Percentiles rank a stretch among this genome's conserved stretches.
These are phyloP conservation scores for Lodderomyces oxycetoniae DNA, from an alignment of 1,139 yeast species.

Conservation along the genomic window DNA sequence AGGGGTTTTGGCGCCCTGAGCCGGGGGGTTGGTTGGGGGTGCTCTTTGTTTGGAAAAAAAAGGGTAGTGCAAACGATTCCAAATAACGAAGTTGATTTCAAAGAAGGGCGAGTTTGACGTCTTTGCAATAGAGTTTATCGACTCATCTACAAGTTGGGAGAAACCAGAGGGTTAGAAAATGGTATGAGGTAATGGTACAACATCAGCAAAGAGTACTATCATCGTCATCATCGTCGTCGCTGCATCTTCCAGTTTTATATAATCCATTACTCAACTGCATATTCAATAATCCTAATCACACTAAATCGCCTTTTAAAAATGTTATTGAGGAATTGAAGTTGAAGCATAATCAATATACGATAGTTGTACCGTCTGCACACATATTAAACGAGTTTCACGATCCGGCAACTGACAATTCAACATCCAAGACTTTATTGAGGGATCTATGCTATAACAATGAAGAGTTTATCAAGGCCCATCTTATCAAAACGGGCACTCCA, in stretches of 20 bases:
- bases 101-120: too few species aligned
- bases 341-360: constrained; percentile 46
- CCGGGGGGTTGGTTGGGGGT: too few species aligned
- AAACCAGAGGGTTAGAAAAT: too few species aligned
- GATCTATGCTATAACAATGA: constrained; percentile 57
- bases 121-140: too few species aligned
- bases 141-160: too few species aligned
- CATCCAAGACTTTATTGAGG: constrained; percentile 33
- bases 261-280: constrained; percentile 67
- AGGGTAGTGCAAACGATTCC: too few species aligned
- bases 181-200: constrained; percentile 9
- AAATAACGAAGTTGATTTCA: too few species aligned
- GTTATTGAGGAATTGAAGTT: constrained; percentile 38
- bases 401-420: constrained; percentile 31
- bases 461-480: constrained; percentile 70
- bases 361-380: constrained; percentile 59
- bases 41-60: too few species aligned
- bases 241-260: constrained; percentile 39
- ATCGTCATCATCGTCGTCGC: constrained; percentile 8
- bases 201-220: constrained; percentile 8
- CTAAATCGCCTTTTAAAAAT: constrained; percentile 47
- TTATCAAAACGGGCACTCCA: constrained; percentile 40
- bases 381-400: constrained; percentile 50
- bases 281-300: constrained; percentile 61
- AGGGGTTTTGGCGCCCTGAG: too few species aligned